Evolutionary conservation across 331 rosid species (phyloP).

Genomic region (Malus hybrid): DNA sequence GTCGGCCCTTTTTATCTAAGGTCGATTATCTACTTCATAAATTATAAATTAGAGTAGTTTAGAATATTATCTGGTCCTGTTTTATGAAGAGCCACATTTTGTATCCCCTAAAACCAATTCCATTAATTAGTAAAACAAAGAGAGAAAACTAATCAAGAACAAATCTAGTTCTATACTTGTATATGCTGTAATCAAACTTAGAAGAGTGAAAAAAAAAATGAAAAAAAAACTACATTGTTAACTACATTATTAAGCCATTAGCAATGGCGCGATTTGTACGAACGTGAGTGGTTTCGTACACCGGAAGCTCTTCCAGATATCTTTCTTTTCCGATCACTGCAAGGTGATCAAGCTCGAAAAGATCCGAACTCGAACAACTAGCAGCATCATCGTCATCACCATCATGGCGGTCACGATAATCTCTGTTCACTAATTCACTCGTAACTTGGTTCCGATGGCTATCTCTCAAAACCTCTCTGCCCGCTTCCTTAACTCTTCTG

Average conservation of each 20-base stretch:
- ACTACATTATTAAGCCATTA: slow-evolving; percentile 37
- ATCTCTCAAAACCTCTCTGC: slow-evolving; percentile 47
- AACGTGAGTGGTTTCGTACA: slow-evolving; percentile 68
- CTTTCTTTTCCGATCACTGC: slow-evolving; percentile 28
- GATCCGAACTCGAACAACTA: slow-evolving; percentile 87
- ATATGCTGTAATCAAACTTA: neutral
- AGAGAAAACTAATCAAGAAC: neutral
- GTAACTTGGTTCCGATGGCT: slow-evolving; percentile 33
- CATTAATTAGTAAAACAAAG: neutral
- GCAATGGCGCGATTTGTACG: slow-evolving; percentile 64
- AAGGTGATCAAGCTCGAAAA: slow-evolving; percentile 86
- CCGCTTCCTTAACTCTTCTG: slow-evolving; percentile 30
- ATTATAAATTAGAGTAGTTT: neutral
- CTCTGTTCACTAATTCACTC: slow-evolving; percentile 19
- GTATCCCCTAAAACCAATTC: neutral
- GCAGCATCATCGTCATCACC: slow-evolving; percentile 48
- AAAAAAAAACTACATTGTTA: neutral
- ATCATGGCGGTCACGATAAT: neutral
- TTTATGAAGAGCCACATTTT: neutral
- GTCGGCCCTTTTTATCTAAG: too few relatives aligned
- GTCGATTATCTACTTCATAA: too few relatives aligned
- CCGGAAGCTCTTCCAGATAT: slow-evolving; percentile 76
- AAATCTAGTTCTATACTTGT: neutral
- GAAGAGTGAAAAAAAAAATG: neutral
- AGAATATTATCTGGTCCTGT: neutral